Percentiles rank a stretch among this genome's conserved stretches.
phyloP scores from a whole-genome alignment of 352 stramenopile genomes.

The Pythium insidiosum region DNA sequence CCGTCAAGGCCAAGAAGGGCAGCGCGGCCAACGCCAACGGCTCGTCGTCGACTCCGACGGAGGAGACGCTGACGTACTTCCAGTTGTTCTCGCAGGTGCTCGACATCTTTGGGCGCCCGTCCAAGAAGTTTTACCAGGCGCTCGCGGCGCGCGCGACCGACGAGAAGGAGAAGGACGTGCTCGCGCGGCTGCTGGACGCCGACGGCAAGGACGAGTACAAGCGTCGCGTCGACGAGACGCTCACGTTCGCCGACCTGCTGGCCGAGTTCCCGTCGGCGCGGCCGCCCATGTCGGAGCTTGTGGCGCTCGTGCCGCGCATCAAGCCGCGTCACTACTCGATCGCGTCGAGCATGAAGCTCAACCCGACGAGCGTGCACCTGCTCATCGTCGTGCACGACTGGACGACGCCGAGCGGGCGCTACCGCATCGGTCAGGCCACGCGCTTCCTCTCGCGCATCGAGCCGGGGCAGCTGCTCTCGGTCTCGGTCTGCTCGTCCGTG shows the following conservation, averaged over 20 bases:
- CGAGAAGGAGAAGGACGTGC: conserved; percentile 58
- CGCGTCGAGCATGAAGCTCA: conserved; percentile 84
- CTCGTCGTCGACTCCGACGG: too few relatives aligned
- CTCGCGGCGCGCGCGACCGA: conserved; percentile 54
- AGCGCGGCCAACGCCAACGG: conserved; percentile 11
- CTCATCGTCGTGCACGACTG: conserved; percentile 84
- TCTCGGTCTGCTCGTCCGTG: conserved; percentile 65
- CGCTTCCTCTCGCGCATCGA: conserved; percentile 42
- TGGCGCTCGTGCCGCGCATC: conserved; percentile 72
- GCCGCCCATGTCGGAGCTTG: conserved; percentile 48
- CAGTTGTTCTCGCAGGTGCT: conserved; percentile 78
- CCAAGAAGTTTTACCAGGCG: conserved; percentile 81
- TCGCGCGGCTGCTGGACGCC: conserved; percentile 35
- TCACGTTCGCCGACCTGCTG: conserved; percentile 70
- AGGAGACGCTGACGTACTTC: conserved; percentile 71
- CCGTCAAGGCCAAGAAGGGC: conserved; percentile 47
- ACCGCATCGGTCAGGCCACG: conserved; percentile 58
- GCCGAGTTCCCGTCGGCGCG: conserved; percentile 67
- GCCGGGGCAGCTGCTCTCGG: conserved; percentile 45
- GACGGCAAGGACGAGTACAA: conserved; percentile 84
- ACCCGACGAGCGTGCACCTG: conserved; percentile 76
- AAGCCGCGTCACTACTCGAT: conserved; percentile 89
- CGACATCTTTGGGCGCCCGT: conserved; percentile 75
- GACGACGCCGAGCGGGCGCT: conserved; percentile 65
- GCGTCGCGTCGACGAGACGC: conserved; percentile 64